These are phyloP conservation scores for Xerocomus alliaceus DNA, from an alignment of 1,284 basidiomycete genomes.

Conservation along the genomic window DNA sequence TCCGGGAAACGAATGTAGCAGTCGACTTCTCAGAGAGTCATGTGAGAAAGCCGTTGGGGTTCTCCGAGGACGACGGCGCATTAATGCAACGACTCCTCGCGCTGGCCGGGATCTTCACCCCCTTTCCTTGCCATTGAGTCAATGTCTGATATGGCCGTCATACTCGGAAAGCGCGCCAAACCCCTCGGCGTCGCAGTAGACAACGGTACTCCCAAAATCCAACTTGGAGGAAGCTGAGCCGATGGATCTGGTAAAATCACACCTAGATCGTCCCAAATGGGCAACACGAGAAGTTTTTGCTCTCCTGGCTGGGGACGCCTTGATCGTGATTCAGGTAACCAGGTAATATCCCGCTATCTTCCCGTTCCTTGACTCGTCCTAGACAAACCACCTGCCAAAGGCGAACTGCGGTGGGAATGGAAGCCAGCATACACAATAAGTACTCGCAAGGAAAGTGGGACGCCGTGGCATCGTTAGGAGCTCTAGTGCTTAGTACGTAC, in stretches of 20 bases:
- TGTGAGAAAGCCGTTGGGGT: slow-evolving; percentile 9
- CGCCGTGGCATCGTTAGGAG: not conserved
- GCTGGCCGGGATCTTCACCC: no score
- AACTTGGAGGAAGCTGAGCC: slow-evolving; percentile 6
- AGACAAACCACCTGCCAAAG: slow-evolving; percentile 17
- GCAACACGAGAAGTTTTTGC: no score
- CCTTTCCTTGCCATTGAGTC: slow-evolving; percentile 9
- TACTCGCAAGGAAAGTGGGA: slow-evolving; percentile 6
- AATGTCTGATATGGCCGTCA: slow-evolving; percentile 3
- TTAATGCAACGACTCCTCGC: not conserved
- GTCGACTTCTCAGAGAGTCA: slow-evolving; percentile 12
- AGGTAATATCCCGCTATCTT: not conserved
- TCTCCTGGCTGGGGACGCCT: no score
- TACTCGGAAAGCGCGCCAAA: slow-evolving; percentile 9
- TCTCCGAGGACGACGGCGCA: slow-evolving; percentile 27
- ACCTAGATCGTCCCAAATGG: slow-evolving; percentile 14
- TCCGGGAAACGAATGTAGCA: not conserved
- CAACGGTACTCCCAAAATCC: slow-evolving; percentile 1
- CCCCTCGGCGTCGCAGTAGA: slow-evolving; percentile 3
- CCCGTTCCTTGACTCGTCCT: slow-evolving; percentile 9
- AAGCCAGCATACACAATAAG: slow-evolving; percentile 12
- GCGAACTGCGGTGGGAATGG: slow-evolving; percentile 13
- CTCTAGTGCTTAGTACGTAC: not conserved
- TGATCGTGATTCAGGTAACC: not conserved
- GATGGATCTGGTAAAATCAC: slow-evolving; percentile 18